Evolutionary conservation across 306 rosid species (phyloP).

Genomic region (Styphnolobium japonicum): DNA sequence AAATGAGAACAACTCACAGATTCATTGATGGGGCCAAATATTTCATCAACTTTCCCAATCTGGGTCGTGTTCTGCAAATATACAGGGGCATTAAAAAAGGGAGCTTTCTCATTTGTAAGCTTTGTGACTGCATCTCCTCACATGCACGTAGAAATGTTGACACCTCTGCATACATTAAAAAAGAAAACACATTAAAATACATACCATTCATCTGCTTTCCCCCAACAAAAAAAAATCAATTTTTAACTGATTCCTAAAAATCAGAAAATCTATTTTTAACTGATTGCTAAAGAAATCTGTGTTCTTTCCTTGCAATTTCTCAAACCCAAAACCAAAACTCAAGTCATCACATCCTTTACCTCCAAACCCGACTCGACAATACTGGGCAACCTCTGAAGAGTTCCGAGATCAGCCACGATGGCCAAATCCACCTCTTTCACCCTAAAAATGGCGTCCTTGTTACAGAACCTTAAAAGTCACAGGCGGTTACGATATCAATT

Average conservation of each 20-base stretch:
- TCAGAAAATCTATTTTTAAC: no score
- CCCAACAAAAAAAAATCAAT: no score
- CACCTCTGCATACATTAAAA: conserved; percentile 65
- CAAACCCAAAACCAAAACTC: no score
- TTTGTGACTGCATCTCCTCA: conserved; percentile 92
- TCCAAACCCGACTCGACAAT: no score
- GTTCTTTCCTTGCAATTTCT: no score
- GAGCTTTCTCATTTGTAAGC: conserved; percentile 80
- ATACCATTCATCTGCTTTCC: neutral
- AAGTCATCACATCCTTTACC: no score
- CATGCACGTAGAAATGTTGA: conserved; percentile 82
- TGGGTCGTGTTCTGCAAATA: conserved; percentile 94
- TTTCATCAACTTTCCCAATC: conserved; percentile 98
- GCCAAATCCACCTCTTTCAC: conserved; percentile 87
- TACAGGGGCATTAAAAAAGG: conserved; percentile 89
- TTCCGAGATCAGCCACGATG: conserved; percentile 82
- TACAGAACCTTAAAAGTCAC: conserved; percentile 78
- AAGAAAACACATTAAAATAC: neutral
- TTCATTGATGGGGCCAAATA: conserved; percentile 70
- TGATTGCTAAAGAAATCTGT: no score
- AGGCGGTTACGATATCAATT: conserved; percentile 70
- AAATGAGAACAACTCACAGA: conserved; percentile 43
- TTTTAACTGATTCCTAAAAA: no score
- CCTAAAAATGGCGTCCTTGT: conserved; percentile 72
- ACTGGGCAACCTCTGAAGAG: conserved; percentile 77